Conservation (phyloP, 305 asterid species). For the Solanum hybrid region DNA sequence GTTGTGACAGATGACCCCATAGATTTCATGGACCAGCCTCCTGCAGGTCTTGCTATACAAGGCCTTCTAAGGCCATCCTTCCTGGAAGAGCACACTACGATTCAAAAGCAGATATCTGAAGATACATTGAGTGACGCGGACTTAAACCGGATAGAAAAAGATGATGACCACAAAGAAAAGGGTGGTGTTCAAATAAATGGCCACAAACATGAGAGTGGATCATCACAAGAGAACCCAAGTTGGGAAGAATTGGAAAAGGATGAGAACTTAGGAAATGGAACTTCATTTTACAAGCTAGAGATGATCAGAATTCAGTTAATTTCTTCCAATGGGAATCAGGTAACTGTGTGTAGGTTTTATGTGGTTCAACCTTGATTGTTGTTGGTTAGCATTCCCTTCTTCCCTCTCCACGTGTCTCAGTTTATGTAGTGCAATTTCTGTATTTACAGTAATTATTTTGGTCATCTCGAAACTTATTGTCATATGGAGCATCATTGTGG, state of each 20-base stretch:
- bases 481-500: not conserved
- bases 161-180: constrained; percentile 36
- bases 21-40: constrained; percentile 91
- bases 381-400: not conserved
- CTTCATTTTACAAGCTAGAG: constrained; percentile 88
- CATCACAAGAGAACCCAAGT: constrained; percentile 36
- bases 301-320: constrained; percentile 70
- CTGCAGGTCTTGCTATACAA: constrained; percentile 85
- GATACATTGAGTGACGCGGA: constrained; percentile 28
- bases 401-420: not conserved
- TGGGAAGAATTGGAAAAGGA: constrained; percentile 74
- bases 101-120: constrained; percentile 58
- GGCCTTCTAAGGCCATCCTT: constrained; percentile 90
- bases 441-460: not conserved
- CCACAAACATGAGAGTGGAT: constrained; percentile 42
- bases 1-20: constrained; percentile 79
- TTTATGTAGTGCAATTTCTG: not conserved
- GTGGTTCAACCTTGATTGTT: not conserved
- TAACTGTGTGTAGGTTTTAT: constrained; percentile 7
- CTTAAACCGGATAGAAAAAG: constrained; percentile 18
- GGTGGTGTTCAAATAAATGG: constrained; percentile 47
- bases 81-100: constrained; percentile 72
- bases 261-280: constrained; percentile 57
- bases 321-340: constrained; percentile 70
- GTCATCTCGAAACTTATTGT: not conserved